Conservation (phyloP, 768 basidiomycete species). For the Kwoniella sp. region DNA sequence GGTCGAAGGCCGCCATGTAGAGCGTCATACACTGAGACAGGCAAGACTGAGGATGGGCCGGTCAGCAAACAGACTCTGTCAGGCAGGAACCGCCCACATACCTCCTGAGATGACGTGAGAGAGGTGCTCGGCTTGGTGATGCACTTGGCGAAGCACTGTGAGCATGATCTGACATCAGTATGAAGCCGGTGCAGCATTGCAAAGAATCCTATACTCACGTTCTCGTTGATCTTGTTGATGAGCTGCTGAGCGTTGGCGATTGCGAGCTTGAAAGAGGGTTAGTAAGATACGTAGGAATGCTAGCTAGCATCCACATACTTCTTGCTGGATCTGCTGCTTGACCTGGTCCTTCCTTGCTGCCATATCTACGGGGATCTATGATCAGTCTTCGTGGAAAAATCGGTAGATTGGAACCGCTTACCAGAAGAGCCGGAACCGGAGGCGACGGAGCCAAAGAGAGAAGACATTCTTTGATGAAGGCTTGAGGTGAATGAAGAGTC, state of each 20-base stretch:
- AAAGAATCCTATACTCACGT: too few species aligned
- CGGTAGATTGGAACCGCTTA: neutral
- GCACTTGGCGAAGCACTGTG: slow-evolving; percentile 49
- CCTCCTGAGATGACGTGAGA: slow-evolving; percentile 45
- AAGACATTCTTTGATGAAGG: slow-evolving; percentile 20
- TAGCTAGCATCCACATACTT: neutral
- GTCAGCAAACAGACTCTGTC: neutral
- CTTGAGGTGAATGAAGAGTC: neutral
- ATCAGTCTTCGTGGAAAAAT: neutral
- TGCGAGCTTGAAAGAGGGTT: slow-evolving; percentile 25
- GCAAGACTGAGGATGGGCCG: slow-evolving; percentile 31
- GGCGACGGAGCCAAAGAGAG: slow-evolving; percentile 26
- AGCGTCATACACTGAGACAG: slow-evolving; percentile 48
- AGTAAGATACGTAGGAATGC: neutral
- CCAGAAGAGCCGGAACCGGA: slow-evolving; percentile 9
- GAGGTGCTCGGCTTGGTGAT: slow-evolving; percentile 42
- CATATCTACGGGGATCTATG: slow-evolving; percentile 30
- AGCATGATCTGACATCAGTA: neutral
- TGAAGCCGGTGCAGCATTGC: too few species aligned
- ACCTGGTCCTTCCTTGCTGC: slow-evolving; percentile 48
- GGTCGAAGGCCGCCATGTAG: slow-evolving; percentile 50
- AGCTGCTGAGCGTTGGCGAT: slow-evolving; percentile 49
- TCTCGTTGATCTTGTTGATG: slow-evolving; percentile 51
- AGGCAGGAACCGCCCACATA: too few species aligned
- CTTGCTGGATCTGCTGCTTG: slow-evolving; percentile 48